Evolutionary conservation across 306 rosid genomes (phyloP), one percentile per base, ranked within the genome.

Genomic region (Arachis stenosperma): DNA sequence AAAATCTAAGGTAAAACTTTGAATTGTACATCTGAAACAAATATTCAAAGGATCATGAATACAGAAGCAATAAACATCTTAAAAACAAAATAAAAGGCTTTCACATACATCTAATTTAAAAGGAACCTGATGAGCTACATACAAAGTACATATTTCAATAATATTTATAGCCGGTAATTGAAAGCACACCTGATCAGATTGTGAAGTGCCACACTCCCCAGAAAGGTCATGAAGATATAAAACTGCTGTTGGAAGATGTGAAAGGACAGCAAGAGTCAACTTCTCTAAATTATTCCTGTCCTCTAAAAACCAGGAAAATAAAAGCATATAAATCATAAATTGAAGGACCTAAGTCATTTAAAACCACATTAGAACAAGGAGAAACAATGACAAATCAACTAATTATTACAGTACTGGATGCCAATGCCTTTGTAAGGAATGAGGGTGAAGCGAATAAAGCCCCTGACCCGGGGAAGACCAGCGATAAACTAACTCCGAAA

Each of bases 191-290:
- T 94, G 99, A 83, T 88, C 99, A 29, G 92, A 84, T 71, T 97
- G 91, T 61, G 99, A 91, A 75, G 86, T 94, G 48, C 99, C 97
- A 81, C 99, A 91, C 74, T 91, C 97, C 58, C 99, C 99, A 12
- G 97, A 79, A 67, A 94, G 96, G 82, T 94, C 97, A 69, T 94
- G 97, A 66, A 94, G 97, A 85, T 74, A 94, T 60, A 94, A 81
- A 79, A 94, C 70, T 61, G 97, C 99, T 48, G 99, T 91, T 40
- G 96, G 99, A 61, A 94, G 81, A 83, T 89, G 92, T 8, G 97
- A 83, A 42, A 94, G 91, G 66, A 88, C 99, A 47, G 99, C 96
- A 67, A 94, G 91, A 22, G 99, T 94, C 86, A 91, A 79, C 82
- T 89, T 91, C 73, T 94, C 97, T 81, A 94, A 82, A 84, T 91